Evolutionary conservation across 306 rosid species (phyloP).

Genomic region (Adenanthera pavonina): DNA sequence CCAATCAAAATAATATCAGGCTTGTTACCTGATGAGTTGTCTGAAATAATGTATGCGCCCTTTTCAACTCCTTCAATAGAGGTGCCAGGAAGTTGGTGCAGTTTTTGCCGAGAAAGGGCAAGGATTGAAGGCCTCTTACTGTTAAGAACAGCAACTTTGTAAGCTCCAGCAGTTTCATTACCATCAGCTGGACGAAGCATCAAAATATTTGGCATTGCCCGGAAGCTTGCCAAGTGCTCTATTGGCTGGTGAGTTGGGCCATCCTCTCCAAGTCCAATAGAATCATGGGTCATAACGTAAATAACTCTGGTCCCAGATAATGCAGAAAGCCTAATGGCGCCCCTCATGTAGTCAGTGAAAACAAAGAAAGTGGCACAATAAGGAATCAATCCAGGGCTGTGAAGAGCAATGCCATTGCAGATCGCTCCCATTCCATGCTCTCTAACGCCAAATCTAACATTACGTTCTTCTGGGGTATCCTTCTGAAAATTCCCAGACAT

Average conservation of each 20-base stretch:
- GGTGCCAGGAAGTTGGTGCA: conserved; percentile 81
- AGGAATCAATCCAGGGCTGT: conserved; percentile 92
- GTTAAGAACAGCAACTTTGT: conserved; percentile 79
- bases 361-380: conserved; percentile 99
- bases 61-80: conserved; percentile 89
- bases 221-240: conserved; percentile 96
- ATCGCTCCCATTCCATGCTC: conserved; percentile 99
- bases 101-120: conserved; percentile 93
- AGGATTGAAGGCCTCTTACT: conserved; percentile 91
- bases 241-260: conserved; percentile 99
- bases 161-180: conserved; percentile 98
- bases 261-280: conserved; percentile 98
- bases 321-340: conserved; percentile 94
- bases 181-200: conserved; percentile 99
- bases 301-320: conserved; percentile 76
- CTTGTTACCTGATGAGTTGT: conserved; percentile 88
- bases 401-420: conserved; percentile 91
- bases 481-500: conserved; percentile 86
- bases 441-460: conserved; percentile 92
- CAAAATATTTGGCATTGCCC: conserved; percentile 96
- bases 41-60: conserved; percentile 90
- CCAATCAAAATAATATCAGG: conserved; percentile 93
- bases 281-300: conserved; percentile 96
- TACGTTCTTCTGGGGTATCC: conserved; percentile 88
- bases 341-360: conserved; percentile 98